A percentile compares a stretch with the other conserved stretches of the same genome.
phyloP scores from a whole-genome alignment of 352 stramenopile genomes.

The Thraustotheca clavata region DNA sequence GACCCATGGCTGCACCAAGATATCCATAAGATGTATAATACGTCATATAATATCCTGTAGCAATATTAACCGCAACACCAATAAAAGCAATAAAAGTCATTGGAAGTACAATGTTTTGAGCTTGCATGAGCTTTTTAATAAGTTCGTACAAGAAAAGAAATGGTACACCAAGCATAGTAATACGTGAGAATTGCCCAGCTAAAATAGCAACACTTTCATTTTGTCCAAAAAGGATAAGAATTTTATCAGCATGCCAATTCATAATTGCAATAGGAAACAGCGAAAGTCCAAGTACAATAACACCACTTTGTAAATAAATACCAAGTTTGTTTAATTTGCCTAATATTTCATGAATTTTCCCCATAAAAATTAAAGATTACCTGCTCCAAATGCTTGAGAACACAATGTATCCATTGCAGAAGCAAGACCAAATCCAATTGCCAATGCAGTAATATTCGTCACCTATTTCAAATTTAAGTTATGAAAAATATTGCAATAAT shows the following conservation, averaged over 20 bases:
- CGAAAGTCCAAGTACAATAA: conserved; percentile 47
- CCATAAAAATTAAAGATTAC: conserved; percentile 22
- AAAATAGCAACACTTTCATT: conserved; percentile 43
- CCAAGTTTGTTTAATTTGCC: conserved; percentile 52
- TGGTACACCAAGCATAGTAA: conserved; percentile 61
- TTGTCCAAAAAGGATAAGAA: conserved; percentile 63
- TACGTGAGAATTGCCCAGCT: conserved; percentile 59
- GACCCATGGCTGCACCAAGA: conserved; percentile 67
- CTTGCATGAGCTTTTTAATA: conserved; percentile 76
- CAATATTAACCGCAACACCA: conserved; percentile 67
- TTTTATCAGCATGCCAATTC: conserved; percentile 61
- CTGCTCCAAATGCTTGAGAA: conserved; percentile 72
- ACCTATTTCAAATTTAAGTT: conserved; percentile 26
- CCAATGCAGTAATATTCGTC: conserved; percentile 72
- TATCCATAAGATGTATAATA: conserved; percentile 72
- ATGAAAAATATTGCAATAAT: background rate
- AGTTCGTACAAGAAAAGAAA: conserved; percentile 82
- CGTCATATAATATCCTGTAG: conserved; percentile 69
- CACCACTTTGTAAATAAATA: conserved; percentile 73
- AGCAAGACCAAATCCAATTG: conserved; percentile 65
- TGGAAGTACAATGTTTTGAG: conserved; percentile 75
- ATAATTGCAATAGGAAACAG: conserved; percentile 56
- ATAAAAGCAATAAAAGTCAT: conserved; percentile 73
- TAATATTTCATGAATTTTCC: background rate
- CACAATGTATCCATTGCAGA: conserved; percentile 86